phyloP scores from a whole-genome alignment of 257 asterid genomes.

The Rubia yunnanensis region DNA sequence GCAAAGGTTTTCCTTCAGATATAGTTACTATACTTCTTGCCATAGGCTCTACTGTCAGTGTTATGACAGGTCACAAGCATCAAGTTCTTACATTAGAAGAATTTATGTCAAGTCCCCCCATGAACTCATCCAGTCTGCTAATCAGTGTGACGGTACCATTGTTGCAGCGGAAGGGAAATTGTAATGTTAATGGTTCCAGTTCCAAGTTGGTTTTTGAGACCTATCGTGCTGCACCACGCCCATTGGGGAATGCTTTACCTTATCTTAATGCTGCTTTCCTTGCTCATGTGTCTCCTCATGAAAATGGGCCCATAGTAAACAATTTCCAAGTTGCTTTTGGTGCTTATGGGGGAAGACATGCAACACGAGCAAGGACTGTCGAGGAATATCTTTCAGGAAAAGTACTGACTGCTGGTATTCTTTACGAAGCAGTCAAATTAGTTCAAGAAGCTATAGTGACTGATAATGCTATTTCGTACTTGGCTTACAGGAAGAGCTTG shows the following conservation, averaged over 20 bases:
- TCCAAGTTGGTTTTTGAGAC: constrained; percentile 39
- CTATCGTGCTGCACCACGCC: constrained; percentile 54
- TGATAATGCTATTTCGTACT: constrained; percentile 42
- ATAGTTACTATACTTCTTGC: constrained; percentile 51
- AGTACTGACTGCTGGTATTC: constrained; percentile 22
- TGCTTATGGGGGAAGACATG: constrained; percentile 45
- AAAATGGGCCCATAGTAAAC: constrained; percentile 28
- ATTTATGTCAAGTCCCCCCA: constrained; percentile 37
- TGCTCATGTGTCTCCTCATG: constrained; percentile 34
- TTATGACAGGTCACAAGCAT: constrained; percentile 22
- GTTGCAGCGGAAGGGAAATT: constrained; percentile 14
- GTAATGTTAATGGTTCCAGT: constrained; percentile 10
- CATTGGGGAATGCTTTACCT: constrained; percentile 62
- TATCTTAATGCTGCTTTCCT: constrained; percentile 58
- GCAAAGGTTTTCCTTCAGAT: constrained; percentile 54
- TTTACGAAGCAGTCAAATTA: constrained; percentile 35
- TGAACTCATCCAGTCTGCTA: constrained; percentile 39
- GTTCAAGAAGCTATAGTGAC: constrained; percentile 42
- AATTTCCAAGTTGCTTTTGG: constrained; percentile 39
- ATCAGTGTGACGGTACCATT: constrained; percentile 44
- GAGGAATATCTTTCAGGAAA: constrained; percentile 44
- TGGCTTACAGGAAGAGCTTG: constrained; percentile 49
- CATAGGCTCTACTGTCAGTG: constrained; percentile 30
- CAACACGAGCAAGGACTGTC: constrained; percentile 39
- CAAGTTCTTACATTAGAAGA: constrained; percentile 39